Base-by-base conservation (phyloP, 1,284 basidiomycete genomes). In the Rhodotorula sp. region DNA sequence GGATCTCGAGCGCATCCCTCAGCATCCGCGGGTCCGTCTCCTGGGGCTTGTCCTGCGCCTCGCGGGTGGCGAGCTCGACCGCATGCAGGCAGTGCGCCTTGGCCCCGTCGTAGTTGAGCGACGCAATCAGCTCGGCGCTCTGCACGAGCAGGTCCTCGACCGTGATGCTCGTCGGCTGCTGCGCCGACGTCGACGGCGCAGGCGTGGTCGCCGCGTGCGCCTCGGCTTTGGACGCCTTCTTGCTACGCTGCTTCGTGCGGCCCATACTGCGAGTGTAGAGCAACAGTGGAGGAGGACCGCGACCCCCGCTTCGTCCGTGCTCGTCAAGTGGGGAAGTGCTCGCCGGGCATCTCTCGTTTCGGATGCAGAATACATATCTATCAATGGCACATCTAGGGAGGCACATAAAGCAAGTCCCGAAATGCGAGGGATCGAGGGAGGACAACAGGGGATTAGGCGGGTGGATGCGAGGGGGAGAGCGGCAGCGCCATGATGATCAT, bases 91-190 rank as follows among this genome's bases (percentile, higher is more conserved):
- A 84, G 80, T 94, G 93, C 64, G 87, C 87, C 69, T 86, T 83
- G 17, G 92, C 92, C 44, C 93, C 87, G 61, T 90, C 87, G 80
- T 92, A 94, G 80, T 95, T 88, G 79, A 90, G 91, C 82, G 92
- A 90, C 25, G 89, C 86, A 75, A 95, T 86, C 62, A 94, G 83
- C 32, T 86, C 84, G 78, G 92, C 91, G 0, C 91, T 88, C 79
- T 91, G 91, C 79, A 87, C 85, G 27, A 92, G 83, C 15, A 93
- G 83, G 19, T 88, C 83, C 21, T 84, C 67, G 64, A 87, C 81
- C 7, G 83, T 77, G 41, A 73, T 53, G 17, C n/a, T 19, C 21
- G 39, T 19, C 19, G 64, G 54, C 32, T 48, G 58, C 21, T 55
- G 56, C 1, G 64, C 58, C 25, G 60, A 25, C 6, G 66, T 57